Evolutionary conservation across 169 alveolate species (phyloP), one percentile per base, ranked within the genome.

Genomic region (Plasmodium vinckei): DNA sequence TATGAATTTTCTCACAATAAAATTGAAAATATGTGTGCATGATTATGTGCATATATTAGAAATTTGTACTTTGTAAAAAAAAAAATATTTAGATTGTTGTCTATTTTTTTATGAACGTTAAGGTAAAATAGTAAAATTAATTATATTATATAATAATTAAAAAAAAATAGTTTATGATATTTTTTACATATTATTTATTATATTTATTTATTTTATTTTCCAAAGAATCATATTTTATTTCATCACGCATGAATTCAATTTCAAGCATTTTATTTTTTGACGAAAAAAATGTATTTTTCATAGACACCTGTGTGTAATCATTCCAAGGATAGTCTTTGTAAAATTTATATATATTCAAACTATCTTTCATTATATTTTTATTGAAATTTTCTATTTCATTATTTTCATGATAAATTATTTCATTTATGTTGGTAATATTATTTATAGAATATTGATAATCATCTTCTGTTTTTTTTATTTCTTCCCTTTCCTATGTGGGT

Each of bases 381-480:
- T 75, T 75, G 21, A 75, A 75, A 13, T 7, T 19, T 10, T 75
- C 47, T 67, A 75, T 63, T 61, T 75, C 23, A n/a, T 49, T 46
- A 49, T 75, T 75, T 17, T 75, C 88, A 64, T 75, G 88, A 51
- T 75, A 75, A 49, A 75, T 47, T n/a, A 75, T 75, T 46, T 75
- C 88, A 23, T 53, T 63, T 63, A 27, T 63, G 46, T 75, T 75
- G 15, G 77, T 75, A 0, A 75, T 75, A 27, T 47, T 75, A 15
- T 75, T 33, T 46, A 75, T 27, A 47, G 27, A 49, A 59, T 75
- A 75, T 64, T 75, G 88, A 53, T 75, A 75, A 9, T 46, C 75
- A 4, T 47, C 88, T 63, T 75, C 88, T 54, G 47, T 19, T 75
- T 49, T 19, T 63, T 75, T 75, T 27, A 75, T 44, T 19, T 75